These are phyloP conservation scores for Cenchrus purpureus DNA, from an alignment of 176 grass and related monocot genomes.

Conservation along the genomic window DNA sequence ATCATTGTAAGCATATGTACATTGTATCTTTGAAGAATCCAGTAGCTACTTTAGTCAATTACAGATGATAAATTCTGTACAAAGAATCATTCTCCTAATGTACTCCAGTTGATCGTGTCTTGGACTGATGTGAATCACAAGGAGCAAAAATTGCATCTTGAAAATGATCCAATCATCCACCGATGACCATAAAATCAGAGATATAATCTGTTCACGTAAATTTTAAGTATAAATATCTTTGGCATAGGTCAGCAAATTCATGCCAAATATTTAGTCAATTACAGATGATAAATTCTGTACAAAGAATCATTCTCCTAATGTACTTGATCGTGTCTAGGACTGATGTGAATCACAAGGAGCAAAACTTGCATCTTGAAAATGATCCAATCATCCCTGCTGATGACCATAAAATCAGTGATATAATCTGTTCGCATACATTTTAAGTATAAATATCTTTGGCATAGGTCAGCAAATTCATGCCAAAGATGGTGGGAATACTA, in stretches of 20 bases:
- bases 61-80: background rate
- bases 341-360: constrained; percentile 13
- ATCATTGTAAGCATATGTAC: background rate
- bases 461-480: background rate
- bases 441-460: background rate
- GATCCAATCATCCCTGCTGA: background rate
- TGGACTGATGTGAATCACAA: constrained; percentile 7
- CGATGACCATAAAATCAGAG: background rate
- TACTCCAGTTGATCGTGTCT: constrained; percentile 1
- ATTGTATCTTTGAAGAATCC: background rate
- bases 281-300: background rate
- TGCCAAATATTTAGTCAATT: constrained; percentile 28
- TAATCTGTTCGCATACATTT: background rate
- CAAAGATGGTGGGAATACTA: background rate
- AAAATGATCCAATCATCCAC: background rate
- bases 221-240: background rate
- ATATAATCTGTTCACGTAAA: background rate
- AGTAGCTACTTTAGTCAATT: constrained; percentile 30
- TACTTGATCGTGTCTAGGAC: constrained; percentile 18
- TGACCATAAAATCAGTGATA: background rate
- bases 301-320: background rate
- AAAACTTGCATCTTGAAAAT: background rate
- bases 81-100: background rate
- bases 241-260: background rate
- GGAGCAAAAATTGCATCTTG: background rate